Base-by-base conservation (phyloP, 1,139 yeast species). In the Eremothecium gossypii region DNA sequence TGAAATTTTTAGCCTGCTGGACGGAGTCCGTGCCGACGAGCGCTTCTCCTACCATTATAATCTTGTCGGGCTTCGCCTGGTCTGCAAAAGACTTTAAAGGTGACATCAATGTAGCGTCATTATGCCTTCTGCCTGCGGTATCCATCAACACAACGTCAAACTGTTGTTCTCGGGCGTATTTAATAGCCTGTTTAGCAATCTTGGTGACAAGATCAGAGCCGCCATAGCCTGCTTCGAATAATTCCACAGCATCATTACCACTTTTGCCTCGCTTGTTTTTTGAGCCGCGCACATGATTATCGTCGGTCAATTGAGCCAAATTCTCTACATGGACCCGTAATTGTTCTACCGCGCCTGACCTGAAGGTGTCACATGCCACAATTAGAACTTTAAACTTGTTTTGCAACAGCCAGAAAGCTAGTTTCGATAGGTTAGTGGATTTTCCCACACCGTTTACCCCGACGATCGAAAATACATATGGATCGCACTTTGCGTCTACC, bases 361-460 rank as follows among this genome's bases (percentile, higher is more conserved):
- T 74, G 67, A 91, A 91, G 0, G 98, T 93, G 66, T 91, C 98
- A 66, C 98, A 91, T 0, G 98, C 98, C 35, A 95, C 95, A 53
- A 91, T 83, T 44, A 91, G 71, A 1, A 91, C 95, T 53, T 77
- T 79, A 60, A 85, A 73, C 59, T 89, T 79, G 62, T 91, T 91
- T 60, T 89, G 96, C 45, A 91, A 66, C 41, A 91, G 71, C 98
- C 98, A 91, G 60, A 85, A 93, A 1, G 96, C 98, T 44, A 91
- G 68, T 64, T 89, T 91, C 32, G 97, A 94, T 47, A 91, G 69
- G 57, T 87, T 93, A 3, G 98, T 93, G 0, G 96, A 89, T 63
- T 93, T 91, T 26, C 98, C 98, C 30, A 91, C 98, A 36, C 98
- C 98, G 60, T 91, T 91, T 23, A 91, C 98, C 29, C 98, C 98